phyloP scores from a whole-genome alignment of 2,329 filamentous ascomycete genomes.

The Aspergillus caelatus region DNA sequence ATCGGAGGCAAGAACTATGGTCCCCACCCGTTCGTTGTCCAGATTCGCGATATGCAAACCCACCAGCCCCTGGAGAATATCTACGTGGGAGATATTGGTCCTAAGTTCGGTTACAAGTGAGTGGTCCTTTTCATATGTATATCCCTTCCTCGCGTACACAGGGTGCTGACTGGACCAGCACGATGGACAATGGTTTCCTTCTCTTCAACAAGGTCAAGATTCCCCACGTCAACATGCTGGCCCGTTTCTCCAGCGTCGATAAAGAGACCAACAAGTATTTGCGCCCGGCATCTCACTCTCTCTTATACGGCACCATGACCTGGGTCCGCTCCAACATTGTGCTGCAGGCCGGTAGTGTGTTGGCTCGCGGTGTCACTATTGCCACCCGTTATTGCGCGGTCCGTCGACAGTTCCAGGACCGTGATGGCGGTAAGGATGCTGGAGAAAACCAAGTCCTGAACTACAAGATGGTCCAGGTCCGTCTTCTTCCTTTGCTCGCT shows the following conservation, averaged over 20 bases:
- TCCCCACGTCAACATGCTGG: constrained; percentile 73
- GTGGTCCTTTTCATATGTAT: constrained; percentile 13
- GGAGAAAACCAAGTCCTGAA: constrained; percentile 76
- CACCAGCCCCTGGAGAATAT: constrained; percentile 70
- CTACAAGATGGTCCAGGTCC: constrained; percentile 79
- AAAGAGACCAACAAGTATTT: constrained; percentile 69
- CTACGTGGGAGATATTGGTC: constrained; percentile 78
- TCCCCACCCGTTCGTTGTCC: constrained; percentile 77
- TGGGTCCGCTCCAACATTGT: constrained; percentile 76
- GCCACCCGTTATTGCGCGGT: constrained; percentile 74
- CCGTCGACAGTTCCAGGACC: constrained; percentile 76
- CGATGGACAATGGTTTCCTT: constrained; percentile 81
- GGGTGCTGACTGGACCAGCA: constrained; percentile 42
- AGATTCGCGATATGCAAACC: constrained; percentile 70
- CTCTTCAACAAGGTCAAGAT: constrained; percentile 77
- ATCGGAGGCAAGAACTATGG: constrained; percentile 70
- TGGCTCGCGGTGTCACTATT: constrained; percentile 77
- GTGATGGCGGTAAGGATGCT: constrained; percentile 61
- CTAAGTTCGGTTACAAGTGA: constrained; percentile 74
- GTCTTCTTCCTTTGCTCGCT: constrained; percentile 71
- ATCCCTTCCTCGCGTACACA: no score
- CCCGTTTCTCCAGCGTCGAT: constrained; percentile 70
- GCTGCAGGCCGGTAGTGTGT: constrained; percentile 69
- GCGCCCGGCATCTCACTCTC: constrained; percentile 65
- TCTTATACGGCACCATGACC: constrained; percentile 76